Conservation (phyloP, 345 rosid species). For the Euphorbia lathyris region DNA sequence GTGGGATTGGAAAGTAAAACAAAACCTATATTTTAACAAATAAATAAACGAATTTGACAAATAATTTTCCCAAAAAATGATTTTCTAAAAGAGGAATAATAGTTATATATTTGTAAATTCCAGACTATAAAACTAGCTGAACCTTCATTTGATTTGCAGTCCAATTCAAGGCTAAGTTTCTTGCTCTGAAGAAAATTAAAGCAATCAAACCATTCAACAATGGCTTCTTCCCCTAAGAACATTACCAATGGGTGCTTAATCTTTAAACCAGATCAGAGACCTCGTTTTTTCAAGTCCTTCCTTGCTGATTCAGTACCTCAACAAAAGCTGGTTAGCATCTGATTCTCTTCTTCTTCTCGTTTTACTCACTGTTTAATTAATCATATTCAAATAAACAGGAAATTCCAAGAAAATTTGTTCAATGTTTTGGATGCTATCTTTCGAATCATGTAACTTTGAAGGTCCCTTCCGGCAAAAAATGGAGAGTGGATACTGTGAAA, state of each 20-base stretch:
- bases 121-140: too few species aligned
- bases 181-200: too few species aligned
- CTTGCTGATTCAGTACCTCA: background rate
- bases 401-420: slow-evolving; percentile 5
- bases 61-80: too few species aligned
- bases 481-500: background rate
- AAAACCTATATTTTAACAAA: too few species aligned
- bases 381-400: background rate
- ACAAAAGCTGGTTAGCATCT: background rate
- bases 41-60: too few species aligned
- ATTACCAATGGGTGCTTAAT: background rate
- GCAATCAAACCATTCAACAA: too few species aligned
- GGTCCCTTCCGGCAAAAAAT: slow-evolving; percentile 5
- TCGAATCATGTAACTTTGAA: background rate
- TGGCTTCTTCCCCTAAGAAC: background rate
- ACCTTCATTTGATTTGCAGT: too few species aligned
- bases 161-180: too few species aligned
- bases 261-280: background rate
- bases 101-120: too few species aligned
- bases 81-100: too few species aligned
- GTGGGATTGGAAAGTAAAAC: too few species aligned
- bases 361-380: too few species aligned
- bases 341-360: background rate
- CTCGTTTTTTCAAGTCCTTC: background rate
- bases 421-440: background rate